Base-by-base conservation (phyloP, 306 rosid species). In the Vigna angularis region DNA sequence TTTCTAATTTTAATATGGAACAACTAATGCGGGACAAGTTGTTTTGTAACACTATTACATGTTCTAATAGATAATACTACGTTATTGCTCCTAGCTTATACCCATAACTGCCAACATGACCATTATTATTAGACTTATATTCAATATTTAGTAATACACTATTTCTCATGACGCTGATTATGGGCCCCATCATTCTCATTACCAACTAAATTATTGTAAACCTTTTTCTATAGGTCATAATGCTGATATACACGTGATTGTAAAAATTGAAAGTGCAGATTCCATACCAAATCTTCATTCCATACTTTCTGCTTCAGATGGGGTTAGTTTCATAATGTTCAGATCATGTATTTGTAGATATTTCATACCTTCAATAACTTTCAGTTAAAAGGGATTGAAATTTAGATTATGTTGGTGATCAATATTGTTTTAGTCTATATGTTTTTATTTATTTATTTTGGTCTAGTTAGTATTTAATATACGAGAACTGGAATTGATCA, bases 231-330 rank as follows among this genome's bases (percentile, higher is more conserved):
- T 55, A 95, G 98, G 89, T 84, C 79, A 86, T 44, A 88, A 84
- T 87, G 98, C 93, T 40, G 93, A 89, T 86, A 91, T 95, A 77
- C 90, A 87, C 9, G 97, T 92, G 82, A 88, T 87, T 81, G 98
- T 93, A 24, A 95, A 95, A 87, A 95, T 95, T 86, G 98, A 95
- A 86, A 92, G 98, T 83, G 98, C 98, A 1, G 98, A 95, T 86
- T 95, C 98, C 51, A 95, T 95, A 47, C 90, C 90, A 49, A 95
- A 95, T 85, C 98, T 95, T 72, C 98, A 87, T 42, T 89, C 98
- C 18, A 95, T 92, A 79, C 89, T 95, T 82, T 82, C 88, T 38
- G 98, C 97, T 79, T 91, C 98, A 68, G 96, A 95, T 74, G 98
- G 98, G 97, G 98, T 95, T 84, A 51, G 98, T 83, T 72, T 68